phyloP scores from a whole-genome alignment of 331 rosid genomes.

The Rosa hybrid region DNA sequence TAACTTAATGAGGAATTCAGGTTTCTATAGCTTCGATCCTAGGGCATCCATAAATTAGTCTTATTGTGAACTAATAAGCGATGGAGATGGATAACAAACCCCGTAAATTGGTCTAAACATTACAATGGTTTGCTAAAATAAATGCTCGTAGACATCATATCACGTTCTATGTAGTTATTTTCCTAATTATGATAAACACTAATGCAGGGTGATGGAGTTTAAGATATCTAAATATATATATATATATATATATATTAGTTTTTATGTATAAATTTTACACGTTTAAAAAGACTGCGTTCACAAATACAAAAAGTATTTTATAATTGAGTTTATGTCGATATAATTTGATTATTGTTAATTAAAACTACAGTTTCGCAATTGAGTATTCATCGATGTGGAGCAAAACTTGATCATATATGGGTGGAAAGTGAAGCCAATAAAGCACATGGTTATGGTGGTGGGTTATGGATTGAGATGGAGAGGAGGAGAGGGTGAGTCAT shows the following conservation, averaged over 20 bases:
- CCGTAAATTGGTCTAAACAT: neutral
- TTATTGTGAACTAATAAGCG: neutral
- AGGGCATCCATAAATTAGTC: neutral
- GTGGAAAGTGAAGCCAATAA: conserved; percentile 1
- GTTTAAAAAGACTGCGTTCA: too few species aligned
- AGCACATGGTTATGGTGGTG: conserved; percentile 33
- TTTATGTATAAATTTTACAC: too few species aligned
- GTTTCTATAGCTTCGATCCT: neutral
- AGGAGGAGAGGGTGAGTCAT: neutral
- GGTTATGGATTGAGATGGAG: neutral
- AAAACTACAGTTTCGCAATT: too few species aligned
- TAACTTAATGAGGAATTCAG: neutral
- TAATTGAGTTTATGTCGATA: too few species aligned
- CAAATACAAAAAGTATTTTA: too few species aligned
- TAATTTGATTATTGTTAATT: too few species aligned
- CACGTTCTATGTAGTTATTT: neutral
- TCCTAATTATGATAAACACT: neutral
- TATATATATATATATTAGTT: too few species aligned
- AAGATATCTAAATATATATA: too few species aligned
- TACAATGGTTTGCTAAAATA: neutral
- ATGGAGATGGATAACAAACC: conserved; percentile 7
- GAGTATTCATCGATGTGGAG: too few species aligned
- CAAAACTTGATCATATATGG: neutral
- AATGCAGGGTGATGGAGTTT: neutral
- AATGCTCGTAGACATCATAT: neutral